A percentile compares a stretch with the other conserved stretches of the same genome.
Conservation (phyloP, 106 monocot species). For the Phalaenopsis equestris region DNA sequence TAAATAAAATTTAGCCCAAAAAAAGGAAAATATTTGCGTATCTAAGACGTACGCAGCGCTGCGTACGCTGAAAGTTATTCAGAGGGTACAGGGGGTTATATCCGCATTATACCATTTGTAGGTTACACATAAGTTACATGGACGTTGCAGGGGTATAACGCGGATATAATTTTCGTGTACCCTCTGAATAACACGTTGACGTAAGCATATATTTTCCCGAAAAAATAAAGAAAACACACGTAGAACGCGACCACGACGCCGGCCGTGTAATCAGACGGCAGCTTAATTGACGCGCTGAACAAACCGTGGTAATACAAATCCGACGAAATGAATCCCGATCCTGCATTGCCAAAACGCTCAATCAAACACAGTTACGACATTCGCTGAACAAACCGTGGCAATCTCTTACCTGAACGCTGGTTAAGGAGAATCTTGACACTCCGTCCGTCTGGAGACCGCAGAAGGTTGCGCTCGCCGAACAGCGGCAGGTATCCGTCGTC, state of each 20-base stretch:
- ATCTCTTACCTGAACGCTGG: conserved; percentile 30
- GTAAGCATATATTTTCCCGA: no score
- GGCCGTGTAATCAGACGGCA: conserved; percentile 51
- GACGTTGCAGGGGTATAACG: no score
- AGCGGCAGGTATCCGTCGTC: conserved; percentile 47
- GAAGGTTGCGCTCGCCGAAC: conserved; percentile 61
- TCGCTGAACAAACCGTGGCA: no score
- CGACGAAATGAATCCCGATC: conserved; percentile 50
- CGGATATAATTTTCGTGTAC: no score
- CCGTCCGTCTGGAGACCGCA: conserved; percentile 31
- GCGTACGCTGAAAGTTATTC: no score
- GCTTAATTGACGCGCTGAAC: conserved; percentile 49
- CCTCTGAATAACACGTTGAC: no score
- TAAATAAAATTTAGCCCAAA: no score
- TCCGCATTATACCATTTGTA: no score
- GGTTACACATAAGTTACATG: no score
- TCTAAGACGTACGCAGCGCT: no score
- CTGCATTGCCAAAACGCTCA: conserved; percentile 1
- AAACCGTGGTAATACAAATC: conserved; percentile 39
- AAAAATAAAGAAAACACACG: conserved; percentile 14
- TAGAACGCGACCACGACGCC: conserved; percentile 70
- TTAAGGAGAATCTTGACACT: conserved; percentile 56
- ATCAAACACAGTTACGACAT: not conserved
- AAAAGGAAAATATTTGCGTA: no score
- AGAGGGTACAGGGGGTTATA: no score